Conservation (phyloP, 2,329 filamentous ascomycete species). For the Amylocarpus encephaloides region DNA sequence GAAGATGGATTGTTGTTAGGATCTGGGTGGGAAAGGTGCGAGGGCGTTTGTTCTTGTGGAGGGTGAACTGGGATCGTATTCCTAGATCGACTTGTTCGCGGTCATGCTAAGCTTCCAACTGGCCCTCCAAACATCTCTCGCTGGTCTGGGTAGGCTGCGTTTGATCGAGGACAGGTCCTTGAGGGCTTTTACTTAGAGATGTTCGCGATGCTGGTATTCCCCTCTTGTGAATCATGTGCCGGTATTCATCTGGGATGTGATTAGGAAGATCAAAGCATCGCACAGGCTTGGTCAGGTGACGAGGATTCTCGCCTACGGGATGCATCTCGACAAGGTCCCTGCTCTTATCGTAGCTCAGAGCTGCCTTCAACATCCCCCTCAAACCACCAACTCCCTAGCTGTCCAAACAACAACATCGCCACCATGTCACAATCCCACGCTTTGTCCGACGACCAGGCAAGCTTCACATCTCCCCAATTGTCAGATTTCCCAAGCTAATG, state of each 20-base stretch:
- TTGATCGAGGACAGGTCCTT: background rate
- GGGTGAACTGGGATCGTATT: background rate
- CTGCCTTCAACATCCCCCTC: constrained; percentile 16
- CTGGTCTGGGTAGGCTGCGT: background rate
- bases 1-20: background rate
- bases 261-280: background rate
- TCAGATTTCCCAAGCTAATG: constrained; percentile 4
- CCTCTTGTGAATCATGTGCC: background rate
- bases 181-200: background rate
- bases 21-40: background rate
- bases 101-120: constrained; percentile 3
- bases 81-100: background rate
- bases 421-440: constrained; percentile 90
- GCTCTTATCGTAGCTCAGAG: constrained; percentile 25
- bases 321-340: constrained; percentile 8
- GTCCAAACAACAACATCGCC: constrained; percentile 33
- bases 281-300: constrained; percentile 12
- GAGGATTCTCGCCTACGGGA: constrained; percentile 9
- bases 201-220: background rate
- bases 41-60: background rate
- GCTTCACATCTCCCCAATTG: constrained; percentile 9
- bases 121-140: background rate
- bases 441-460: constrained; percentile 95
- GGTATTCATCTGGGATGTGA: background rate
- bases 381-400: constrained; percentile 6